Percentiles rank a stretch among this genome's conserved stretches.
phyloP scores from a whole-genome alignment of 78 protist species.

The Emiliania huxleyi region DNA sequence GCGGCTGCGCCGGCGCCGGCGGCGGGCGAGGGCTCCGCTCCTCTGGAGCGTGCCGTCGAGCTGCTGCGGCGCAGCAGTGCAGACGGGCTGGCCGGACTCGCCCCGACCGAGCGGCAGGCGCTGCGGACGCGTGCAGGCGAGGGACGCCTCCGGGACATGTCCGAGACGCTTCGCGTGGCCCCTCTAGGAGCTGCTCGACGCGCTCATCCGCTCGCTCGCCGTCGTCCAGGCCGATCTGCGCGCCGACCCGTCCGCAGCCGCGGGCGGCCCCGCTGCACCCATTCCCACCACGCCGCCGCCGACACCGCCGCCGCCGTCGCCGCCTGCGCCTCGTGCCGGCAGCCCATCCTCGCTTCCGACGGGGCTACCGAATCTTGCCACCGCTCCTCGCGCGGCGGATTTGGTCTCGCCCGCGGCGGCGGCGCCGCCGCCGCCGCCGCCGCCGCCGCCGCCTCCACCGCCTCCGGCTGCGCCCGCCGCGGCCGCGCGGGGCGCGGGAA shows the following conservation, averaged over 20 bases:
- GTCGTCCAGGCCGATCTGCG: neutral
- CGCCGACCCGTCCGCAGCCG: neutral
- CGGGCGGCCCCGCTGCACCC: neutral
- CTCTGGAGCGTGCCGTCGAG: too few relatives aligned
- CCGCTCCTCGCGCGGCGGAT: neutral
- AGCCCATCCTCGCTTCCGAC: neutral
- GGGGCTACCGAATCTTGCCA: neutral
- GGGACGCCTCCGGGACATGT: neutral
- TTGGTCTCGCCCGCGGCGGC: too few relatives aligned
- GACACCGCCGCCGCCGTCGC: neutral
- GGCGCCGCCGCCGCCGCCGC: too few relatives aligned
- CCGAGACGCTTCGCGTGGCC: neutral
- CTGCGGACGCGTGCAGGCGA: neutral
- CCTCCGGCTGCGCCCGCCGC: too few relatives aligned
- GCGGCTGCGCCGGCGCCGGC: too few relatives aligned
- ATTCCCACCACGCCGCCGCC: neutral
- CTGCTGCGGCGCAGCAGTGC: too few relatives aligned
- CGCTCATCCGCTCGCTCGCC: neutral
- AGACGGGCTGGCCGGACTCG: neutral
- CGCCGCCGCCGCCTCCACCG: too few relatives aligned
- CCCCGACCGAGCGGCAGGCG: neutral
- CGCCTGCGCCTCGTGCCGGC: neutral
- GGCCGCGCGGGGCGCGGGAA: too few relatives aligned
- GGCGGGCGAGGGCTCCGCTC: too few relatives aligned
- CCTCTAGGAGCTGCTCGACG: neutral